Percentiles rank a stretch among this genome's conserved stretches.
These are phyloP conservation scores for Aspergillus calidoustus DNA, from an alignment of 2,329 filamentous ascomycete species.

Conservation along the genomic window DNA sequence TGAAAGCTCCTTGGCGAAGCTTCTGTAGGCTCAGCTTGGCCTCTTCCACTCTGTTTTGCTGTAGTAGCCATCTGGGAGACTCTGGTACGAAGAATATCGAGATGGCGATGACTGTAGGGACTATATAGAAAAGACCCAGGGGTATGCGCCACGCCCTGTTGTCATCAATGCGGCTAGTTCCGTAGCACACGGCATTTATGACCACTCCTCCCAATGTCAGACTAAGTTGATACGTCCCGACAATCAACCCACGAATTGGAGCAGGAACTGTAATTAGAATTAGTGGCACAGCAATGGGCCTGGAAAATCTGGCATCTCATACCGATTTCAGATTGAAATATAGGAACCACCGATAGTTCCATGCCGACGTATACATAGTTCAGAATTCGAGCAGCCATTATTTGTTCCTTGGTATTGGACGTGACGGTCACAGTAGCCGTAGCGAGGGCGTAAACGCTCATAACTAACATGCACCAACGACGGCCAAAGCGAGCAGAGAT, in stretches of 20 bases:
- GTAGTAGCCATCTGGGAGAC: slow-evolving; percentile 35
- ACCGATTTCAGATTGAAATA: slow-evolving; percentile 30
- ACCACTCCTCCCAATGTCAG: slow-evolving; percentile 5
- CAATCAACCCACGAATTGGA: slow-evolving; percentile 11
- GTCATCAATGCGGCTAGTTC: slow-evolving; percentile 33
- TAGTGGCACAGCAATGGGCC: background rate
- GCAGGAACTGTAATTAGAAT: slow-evolving; percentile 34
- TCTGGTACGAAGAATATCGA: slow-evolving; percentile 37
- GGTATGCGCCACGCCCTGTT: slow-evolving; percentile 41
- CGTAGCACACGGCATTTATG: slow-evolving; percentile 29
- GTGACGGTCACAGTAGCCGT: slow-evolving; percentile 40
- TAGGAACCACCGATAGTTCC: slow-evolving; percentile 29
- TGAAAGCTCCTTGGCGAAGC: slow-evolving; percentile 20
- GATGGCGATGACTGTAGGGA: slow-evolving; percentile 34
- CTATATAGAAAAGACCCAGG: slow-evolving; percentile 40
- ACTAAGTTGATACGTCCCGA: slow-evolving; percentile 16
- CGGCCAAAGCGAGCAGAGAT: slow-evolving; percentile 39
- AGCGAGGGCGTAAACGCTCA: slow-evolving; percentile 43
- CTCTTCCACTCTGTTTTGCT: slow-evolving; percentile 33
- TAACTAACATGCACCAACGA: slow-evolving; percentile 41
- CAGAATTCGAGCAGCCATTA: slow-evolving; percentile 41
- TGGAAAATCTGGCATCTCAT: background rate
- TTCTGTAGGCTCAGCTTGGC: slow-evolving; percentile 30
- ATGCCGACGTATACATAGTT: slow-evolving; percentile 48
- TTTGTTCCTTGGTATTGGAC: slow-evolving; percentile 33